Conservation (phyloP, 805 yeast genomes). For the Saturnispora sanitii region DNA sequence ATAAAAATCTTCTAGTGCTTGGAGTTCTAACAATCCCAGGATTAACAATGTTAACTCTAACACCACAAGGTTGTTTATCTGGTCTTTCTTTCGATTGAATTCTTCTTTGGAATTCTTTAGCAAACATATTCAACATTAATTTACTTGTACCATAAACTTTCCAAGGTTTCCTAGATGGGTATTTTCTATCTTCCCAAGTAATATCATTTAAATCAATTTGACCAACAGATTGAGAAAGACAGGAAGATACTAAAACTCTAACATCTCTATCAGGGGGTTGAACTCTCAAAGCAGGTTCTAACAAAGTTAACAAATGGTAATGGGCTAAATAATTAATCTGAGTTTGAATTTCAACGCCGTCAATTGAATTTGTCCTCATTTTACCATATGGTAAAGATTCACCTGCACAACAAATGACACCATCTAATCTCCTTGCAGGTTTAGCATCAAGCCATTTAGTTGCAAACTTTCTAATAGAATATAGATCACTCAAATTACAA, state of each 20-base stretch:
- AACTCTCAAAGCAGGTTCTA: constrained; percentile 74
- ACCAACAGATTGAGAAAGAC: constrained; percentile 71
- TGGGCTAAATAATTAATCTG: constrained; percentile 78
- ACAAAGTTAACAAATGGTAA: constrained; percentile 65
- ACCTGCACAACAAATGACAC: constrained; percentile 80
- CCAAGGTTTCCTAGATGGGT: constrained; percentile 60
- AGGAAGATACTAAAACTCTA: constrained; percentile 66
- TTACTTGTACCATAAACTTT: constrained; percentile 75
- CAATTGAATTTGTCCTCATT: constrained; percentile 56
- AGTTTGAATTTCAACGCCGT: constrained; percentile 81
- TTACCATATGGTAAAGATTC: constrained; percentile 64
- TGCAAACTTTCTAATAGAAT: constrained; percentile 79
- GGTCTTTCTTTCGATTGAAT: constrained; percentile 50
- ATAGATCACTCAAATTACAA: constrained; percentile 67
- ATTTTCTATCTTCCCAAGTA: constrained; percentile 48
- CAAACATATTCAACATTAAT: constrained; percentile 63
- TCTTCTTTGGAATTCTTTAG: constrained; percentile 66
- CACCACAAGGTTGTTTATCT: constrained; percentile 62
- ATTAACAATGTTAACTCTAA: constrained; percentile 66
- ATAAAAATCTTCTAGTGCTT: constrained; percentile 64
- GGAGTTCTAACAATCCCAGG: constrained; percentile 92
- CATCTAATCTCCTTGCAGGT: constrained; percentile 88
- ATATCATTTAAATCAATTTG: constrained; percentile 52
- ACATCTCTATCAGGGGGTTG: constrained; percentile 97
- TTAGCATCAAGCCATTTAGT: constrained; percentile 87